Percentiles rank a stretch among this genome's conserved stretches.
phyloP scores from a whole-genome alignment of 495 filamentous ascomycete genomes.

The Penicillium chermesinum region DNA sequence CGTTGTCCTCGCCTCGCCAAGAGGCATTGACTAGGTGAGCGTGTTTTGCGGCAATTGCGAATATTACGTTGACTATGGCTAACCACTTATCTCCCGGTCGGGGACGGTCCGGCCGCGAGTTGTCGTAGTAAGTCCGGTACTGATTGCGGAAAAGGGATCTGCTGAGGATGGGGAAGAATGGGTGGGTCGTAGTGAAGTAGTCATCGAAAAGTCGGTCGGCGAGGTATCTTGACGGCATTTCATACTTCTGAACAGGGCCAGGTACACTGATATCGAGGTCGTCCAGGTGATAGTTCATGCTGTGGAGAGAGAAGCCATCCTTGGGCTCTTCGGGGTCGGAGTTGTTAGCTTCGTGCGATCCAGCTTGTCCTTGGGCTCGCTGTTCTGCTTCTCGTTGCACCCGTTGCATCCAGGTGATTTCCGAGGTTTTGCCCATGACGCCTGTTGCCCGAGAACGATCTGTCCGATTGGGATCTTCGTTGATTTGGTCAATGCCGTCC shows the following conservation, averaged over 20 bases:
- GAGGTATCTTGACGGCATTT: conserved; percentile 41
- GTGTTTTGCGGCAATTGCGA: conserved; percentile 55
- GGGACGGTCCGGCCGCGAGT: conserved; percentile 14
- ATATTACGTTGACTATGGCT: conserved; percentile 55
- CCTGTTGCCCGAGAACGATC: conserved; percentile 45
- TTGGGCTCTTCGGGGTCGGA: not conserved
- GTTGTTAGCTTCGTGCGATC: conserved; percentile 8
- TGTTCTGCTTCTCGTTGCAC: conserved; percentile 20
- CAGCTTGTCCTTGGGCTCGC: conserved; percentile 10
- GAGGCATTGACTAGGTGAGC: conserved; percentile 40
- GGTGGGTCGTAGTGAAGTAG: conserved; percentile 47
- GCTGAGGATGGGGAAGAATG: conserved; percentile 54
- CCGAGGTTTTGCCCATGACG: conserved; percentile 56
- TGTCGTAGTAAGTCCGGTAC: conserved; percentile 28
- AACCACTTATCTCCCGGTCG: conserved; percentile 44
- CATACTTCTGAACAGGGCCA: conserved; percentile 43
- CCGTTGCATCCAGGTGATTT: conserved; percentile 56
- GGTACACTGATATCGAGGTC: conserved; percentile 41
- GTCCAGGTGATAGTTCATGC: conserved; percentile 51
- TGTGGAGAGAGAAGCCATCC: conserved; percentile 18
- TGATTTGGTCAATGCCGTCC: conserved; percentile 48
- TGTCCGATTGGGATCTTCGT: conserved; percentile 50
- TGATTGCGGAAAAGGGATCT: conserved; percentile 32
- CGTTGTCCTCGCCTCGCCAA: conserved; percentile 38
- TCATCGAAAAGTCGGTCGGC: conserved; percentile 48